Evolutionary conservation across 345 rosid genomes (phyloP).

Genomic region (Dovyalis caffra): DNA sequence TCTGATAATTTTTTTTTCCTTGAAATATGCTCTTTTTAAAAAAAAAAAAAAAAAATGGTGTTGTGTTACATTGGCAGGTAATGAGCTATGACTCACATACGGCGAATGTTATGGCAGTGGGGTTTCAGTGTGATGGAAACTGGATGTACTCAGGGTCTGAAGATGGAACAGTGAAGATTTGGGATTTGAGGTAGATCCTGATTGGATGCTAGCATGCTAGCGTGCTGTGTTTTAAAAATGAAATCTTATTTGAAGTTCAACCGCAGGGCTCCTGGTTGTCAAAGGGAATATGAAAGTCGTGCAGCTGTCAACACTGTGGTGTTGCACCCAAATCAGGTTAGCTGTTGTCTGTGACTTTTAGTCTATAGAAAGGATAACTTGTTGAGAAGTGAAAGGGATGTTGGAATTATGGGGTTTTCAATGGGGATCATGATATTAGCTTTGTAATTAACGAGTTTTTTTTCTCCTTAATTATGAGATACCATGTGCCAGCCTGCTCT

Average conservation of each 20-base stretch:
- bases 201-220: not conserved
- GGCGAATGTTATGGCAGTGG: slow-evolving; percentile 94
- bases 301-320: slow-evolving; percentile 94
- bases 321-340: slow-evolving; percentile 95
- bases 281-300: slow-evolving; percentile 96
- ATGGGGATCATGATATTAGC: not conserved
- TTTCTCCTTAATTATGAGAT: no score
- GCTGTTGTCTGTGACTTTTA: not conserved
- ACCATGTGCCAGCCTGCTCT: not conserved
- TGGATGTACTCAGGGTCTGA: slow-evolving; percentile 99
- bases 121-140: slow-evolving; percentile 95
- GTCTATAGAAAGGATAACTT: not conserved
- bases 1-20: not conserved
- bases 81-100: slow-evolving; percentile 93
- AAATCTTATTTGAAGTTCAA: slow-evolving; percentile 25
- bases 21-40: no score
- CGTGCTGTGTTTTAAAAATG: no score
- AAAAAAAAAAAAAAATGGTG: no score
- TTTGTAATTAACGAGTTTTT: not conserved
- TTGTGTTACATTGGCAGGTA: slow-evolving; percentile 42
- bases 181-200: slow-evolving; percentile 80
- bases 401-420: not conserved
- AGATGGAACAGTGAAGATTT: slow-evolving; percentile 93
- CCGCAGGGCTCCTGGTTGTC: slow-evolving; percentile 92
- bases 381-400: not conserved